Base-by-base conservation (phyloP, 163 green algal genomes). In the Chlorella variabilis region DNA sequence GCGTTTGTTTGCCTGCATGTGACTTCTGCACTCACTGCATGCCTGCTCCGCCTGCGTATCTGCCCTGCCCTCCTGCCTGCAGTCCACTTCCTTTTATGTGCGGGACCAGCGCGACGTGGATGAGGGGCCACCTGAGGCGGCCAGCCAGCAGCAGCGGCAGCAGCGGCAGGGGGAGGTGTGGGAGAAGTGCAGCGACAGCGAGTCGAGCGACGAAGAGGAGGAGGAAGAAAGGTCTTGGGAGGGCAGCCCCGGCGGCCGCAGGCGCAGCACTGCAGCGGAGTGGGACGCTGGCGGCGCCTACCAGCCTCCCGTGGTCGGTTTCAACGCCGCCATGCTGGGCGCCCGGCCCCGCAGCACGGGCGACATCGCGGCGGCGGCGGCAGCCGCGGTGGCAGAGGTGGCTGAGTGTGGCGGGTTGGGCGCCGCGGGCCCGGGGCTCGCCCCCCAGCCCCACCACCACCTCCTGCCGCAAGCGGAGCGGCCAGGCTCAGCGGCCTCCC, bases 21-120 rank as follows among this genome's bases (percentile, higher is more conserved):
- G n/a, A n/a, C n/a, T n/a, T n/a, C n/a, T n/a, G n/a, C 34, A n/a
- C 63, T 71, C n/a, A n/a, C n/a, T 38, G 4, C 45, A 11, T 54
- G 45, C 45, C 45, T 54, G 15, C 45, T n/a, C 45, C 45, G 45
- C 45, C 45, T 54, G 45, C 23, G 9, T 62, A 4, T n/a, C 54
- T n/a, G 15, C 20, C 25, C 45, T 36, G 1, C 54, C 25, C 8
- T 33, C 20, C 36, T n/a, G 0, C 56, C 39, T n/a, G 38, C 74
- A 75, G 75, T 81, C 75, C 41, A 61, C 34, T 29, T 81, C 75
- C 0, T 81, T 81, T 31, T 81, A 54, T 29, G 45, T 8, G 17
- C 74, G 74, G 17, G 38, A 59, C 29, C 36, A 36, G 2, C 54
- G 51, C 0, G 34, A 62, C 2, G 23, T 61, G 38, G 27, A 62